Evolutionary conservation across 2,329 filamentous ascomycete species (phyloP).

Genomic region (Sclerotiophoma versabilis): DNA sequence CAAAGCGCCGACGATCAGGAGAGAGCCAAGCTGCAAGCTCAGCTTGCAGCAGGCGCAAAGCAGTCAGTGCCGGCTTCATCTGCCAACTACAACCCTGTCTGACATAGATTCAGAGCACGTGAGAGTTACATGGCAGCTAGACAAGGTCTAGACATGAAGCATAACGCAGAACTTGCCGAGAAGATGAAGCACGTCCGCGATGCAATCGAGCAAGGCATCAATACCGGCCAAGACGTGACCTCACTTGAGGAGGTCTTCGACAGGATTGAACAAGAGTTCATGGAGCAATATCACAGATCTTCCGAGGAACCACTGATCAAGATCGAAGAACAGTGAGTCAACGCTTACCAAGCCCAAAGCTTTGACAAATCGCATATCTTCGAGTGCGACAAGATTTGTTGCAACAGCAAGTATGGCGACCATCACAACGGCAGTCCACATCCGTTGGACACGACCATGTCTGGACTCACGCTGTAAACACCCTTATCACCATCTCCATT

Average conservation of each 20-base stretch:
- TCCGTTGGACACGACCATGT: too few species aligned
- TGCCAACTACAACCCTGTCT: not conserved
- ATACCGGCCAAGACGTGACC: conserved; percentile 1
- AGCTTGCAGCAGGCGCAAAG: conserved; percentile 7
- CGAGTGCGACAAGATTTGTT: too few species aligned
- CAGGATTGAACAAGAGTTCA: conserved; percentile 9
- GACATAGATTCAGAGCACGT: not conserved
- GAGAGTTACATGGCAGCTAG: conserved; percentile 4
- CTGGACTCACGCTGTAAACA: too few species aligned
- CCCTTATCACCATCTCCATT: too few species aligned
- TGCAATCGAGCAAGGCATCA: conserved; percentile 5
- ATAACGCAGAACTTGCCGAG: conserved; percentile 1
- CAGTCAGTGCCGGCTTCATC: not conserved
- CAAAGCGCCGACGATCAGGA: not conserved
- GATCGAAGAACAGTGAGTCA: not conserved
- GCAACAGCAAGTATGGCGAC: too few species aligned
- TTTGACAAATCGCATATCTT: too few species aligned
- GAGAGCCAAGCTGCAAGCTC: conserved; percentile 1
- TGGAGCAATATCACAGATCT: not conserved
- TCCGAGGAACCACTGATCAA: not conserved
- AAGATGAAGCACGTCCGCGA: conserved; percentile 10
- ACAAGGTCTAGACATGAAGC: conserved; percentile 1
- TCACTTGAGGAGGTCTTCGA: conserved; percentile 8
- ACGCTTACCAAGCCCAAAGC: too few species aligned
- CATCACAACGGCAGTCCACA: too few species aligned